Conservation (phyloP, 108 stramenopile species). For the Chaetoceros tenuissimus region DNA sequence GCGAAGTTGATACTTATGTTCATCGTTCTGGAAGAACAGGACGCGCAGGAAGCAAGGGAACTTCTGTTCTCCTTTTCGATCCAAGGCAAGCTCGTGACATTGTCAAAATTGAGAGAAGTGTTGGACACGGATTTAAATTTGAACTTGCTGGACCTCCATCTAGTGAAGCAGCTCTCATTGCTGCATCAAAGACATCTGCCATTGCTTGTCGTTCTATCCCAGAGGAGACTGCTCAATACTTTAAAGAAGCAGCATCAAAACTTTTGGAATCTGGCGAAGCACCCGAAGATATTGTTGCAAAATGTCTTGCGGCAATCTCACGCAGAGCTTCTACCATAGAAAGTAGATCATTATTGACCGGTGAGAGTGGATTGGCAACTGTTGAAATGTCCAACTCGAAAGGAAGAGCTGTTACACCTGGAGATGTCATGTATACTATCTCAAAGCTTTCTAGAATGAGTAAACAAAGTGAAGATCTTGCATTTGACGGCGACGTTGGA, state of each 20-base stretch:
- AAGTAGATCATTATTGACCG: slow-evolving; percentile 77
- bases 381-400: slow-evolving; percentile 64
- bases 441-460: slow-evolving; percentile 75
- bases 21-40: slow-evolving; percentile 98
- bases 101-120: slow-evolving; percentile 86
- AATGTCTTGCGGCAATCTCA: slow-evolving; percentile 83
- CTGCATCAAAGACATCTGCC: slow-evolving; percentile 81
- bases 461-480: slow-evolving; percentile 30
- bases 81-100: slow-evolving; percentile 70
- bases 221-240: slow-evolving; percentile 67
- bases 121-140: slow-evolving; percentile 88
- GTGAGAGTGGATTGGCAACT: slow-evolving; percentile 68
- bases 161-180: slow-evolving; percentile 60
- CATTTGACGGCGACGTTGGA: slow-evolving; percentile 78
- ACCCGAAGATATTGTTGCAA: slow-evolving; percentile 61
- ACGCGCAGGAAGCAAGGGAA: slow-evolving; percentile 93
- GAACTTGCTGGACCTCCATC: slow-evolving; percentile 80
- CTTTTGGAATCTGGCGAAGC: slow-evolving; percentile 40
- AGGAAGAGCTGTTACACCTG: slow-evolving; percentile 52
- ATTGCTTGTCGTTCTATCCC: slow-evolving; percentile 63
- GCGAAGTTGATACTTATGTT: slow-evolving; percentile 91
- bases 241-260: slow-evolving; percentile 63
- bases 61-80: slow-evolving; percentile 89
- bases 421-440: slow-evolving; percentile 85
- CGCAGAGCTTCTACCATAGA: slow-evolving; percentile 50